These are phyloP conservation scores for Hygrocybe coccinea DNA, from an alignment of 768 basidiomycete genomes.

Conservation along the genomic window DNA sequence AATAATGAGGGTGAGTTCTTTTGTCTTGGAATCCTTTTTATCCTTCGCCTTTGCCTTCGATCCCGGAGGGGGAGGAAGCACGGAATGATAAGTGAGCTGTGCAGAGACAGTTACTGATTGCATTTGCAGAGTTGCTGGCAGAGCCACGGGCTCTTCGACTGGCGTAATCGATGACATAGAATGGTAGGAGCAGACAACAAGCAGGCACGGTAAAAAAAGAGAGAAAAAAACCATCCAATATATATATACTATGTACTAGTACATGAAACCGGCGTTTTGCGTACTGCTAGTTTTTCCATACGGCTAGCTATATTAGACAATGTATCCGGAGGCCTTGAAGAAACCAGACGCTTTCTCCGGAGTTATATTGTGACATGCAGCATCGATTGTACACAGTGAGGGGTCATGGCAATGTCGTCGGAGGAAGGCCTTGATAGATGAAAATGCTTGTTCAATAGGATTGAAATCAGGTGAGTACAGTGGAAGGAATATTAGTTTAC, in stretches of 20 bases:
- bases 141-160: not conserved
- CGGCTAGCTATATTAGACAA: conserved; percentile 8
- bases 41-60: conserved; percentile 6
- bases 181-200: too few species aligned
- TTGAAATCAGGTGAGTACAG: conserved; percentile 34
- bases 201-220: too few species aligned
- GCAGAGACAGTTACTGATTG: not conserved
- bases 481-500: conserved; percentile 23
- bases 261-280: too few species aligned
- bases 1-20: conserved; percentile 7
- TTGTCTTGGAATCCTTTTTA: conserved; percentile 11
- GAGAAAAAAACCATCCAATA: too few species aligned
- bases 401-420: conserved; percentile 10
- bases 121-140: not conserved
- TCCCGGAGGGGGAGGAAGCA: not conserved
- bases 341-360: conserved; percentile 11
- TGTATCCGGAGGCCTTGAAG: conserved; percentile 15
- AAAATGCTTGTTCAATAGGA: conserved; percentile 33
- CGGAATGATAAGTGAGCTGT: not conserved
- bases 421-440: conserved; percentile 25
- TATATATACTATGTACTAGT: too few species aligned
- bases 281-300: too few species aligned
- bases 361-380: conserved; percentile 12
- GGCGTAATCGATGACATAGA: too few species aligned
- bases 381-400: conserved; percentile 1